A percentile compares a stretch with the other conserved stretches of the same genome.
These are phyloP conservation scores for Populus nigra DNA, from an alignment of 345 rosid species.

Conservation along the genomic window DNA sequence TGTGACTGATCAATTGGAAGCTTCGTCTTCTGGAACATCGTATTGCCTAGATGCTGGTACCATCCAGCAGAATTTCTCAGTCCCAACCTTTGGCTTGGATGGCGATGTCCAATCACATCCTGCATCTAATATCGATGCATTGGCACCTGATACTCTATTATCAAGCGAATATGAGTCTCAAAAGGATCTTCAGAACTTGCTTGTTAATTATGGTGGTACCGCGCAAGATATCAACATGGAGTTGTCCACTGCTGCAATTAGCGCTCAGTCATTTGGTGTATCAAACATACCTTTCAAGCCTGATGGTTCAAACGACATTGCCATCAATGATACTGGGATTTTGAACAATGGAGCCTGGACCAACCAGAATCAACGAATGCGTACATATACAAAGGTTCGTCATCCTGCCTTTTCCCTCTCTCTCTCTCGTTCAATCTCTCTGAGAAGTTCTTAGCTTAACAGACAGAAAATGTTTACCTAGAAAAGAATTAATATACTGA, in stretches of 20 bases:
- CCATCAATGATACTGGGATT: conserved; percentile 72
- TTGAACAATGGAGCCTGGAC: conserved; percentile 79
- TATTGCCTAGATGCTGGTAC: conserved; percentile 76
- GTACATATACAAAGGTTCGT: conserved; percentile 91
- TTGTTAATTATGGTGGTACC: conserved; percentile 68
- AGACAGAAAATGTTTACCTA: neutral
- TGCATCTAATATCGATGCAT: conserved; percentile 54
- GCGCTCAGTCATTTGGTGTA: conserved; percentile 89
- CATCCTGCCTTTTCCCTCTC: conserved; percentile 8
- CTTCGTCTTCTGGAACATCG: conserved; percentile 90
- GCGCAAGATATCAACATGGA: conserved; percentile 88
- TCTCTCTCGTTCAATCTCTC: neutral
- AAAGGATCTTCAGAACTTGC: conserved; percentile 93
- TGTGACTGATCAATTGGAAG: conserved; percentile 75
- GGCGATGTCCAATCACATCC: conserved; percentile 72
- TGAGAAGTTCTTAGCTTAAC: neutral
- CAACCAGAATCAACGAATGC: conserved; percentile 80
- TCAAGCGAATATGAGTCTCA: conserved; percentile 86
- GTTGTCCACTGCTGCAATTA: conserved; percentile 75
- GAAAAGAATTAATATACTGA: neutral
- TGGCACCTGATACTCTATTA: conserved; percentile 75
- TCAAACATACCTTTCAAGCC: conserved; percentile 77
- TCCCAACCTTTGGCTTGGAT: conserved; percentile 73
- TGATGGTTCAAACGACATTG: conserved; percentile 66
- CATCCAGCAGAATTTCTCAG: conserved; percentile 68